A percentile compares a stretch with the other conserved stretches of the same genome.
Evolutionary conservation across 305 asterid genomes (phyloP).

Genomic region (Fraxinus platypoda): DNA sequence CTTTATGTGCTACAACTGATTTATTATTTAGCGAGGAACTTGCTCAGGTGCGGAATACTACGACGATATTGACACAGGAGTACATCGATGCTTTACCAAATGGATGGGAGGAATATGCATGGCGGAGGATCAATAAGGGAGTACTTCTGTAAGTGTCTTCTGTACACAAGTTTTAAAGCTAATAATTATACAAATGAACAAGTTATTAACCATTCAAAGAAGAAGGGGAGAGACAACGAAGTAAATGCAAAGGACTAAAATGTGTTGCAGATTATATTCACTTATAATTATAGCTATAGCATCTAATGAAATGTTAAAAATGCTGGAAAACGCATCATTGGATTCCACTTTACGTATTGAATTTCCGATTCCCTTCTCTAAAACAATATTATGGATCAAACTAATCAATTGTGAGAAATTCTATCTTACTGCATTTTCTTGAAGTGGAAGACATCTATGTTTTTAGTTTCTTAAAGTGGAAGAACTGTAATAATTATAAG

Average conservation of each 20-base stretch:
- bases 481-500: neutral
- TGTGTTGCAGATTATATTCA: neutral
- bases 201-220: neutral
- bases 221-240: neutral
- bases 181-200: neutral
- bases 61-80: constrained; percentile 82
- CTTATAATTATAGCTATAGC: neutral
- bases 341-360: neutral
- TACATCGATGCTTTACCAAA: constrained; percentile 90
- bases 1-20: constrained; percentile 48
- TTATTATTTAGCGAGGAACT: constrained; percentile 71
- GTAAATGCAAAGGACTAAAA: neutral
- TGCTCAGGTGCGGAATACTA: constrained; percentile 95
- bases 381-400: neutral
- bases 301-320: neutral
- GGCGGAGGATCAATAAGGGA: constrained; percentile 96
- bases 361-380: neutral
- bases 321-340: neutral
- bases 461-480: neutral
- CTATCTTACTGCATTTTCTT: neutral
- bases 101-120: constrained; percentile 99
- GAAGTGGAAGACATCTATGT: neutral
- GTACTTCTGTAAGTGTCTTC: constrained; percentile 60
- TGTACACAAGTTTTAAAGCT: neutral
- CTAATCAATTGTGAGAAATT: neutral